Evolutionary conservation across 768 basidiomycete genomes (phyloP), one percentile per base, ranked within the genome.

Genomic region (Arthromyces matolae): DNA sequence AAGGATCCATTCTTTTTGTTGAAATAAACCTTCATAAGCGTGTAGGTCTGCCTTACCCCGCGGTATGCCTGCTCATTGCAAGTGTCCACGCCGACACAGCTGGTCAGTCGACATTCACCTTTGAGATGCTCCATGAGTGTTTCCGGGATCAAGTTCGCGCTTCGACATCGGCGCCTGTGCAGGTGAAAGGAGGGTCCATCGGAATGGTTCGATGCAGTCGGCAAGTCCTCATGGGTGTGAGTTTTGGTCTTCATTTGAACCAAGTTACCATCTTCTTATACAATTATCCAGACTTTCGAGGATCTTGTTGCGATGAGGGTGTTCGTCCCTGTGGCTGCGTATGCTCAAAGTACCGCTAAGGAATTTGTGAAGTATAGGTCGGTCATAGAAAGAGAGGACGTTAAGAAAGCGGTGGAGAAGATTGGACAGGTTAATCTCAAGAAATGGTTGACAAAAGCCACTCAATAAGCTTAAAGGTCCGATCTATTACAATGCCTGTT

Each of bases 71-170:
- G 24, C 76, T 96, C 34, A 85, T 98, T 50, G 87, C 93, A n/a
- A 77, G 83, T 12, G 76, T 83, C 58, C 94, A 96, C 60, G 75
- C 82, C 4, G 69, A 81, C 20, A 84, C 83, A 8, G 80, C 81
- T 5, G 93, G 93, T 0, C 85, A 93, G 50, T 75, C 86, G 16
- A 69, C 70, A 12, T 83, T 96, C 66, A 97, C 89, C 24, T 95
- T 98, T 60, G 91, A 94, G 58, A 92, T 94, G 84, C 77, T 95
- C 7, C 77, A 86, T 52, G 88, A 90, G 43, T 73, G 75, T 25
- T 93, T 93, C 62, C 79, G 81, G 18, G 78, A 83, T 51, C 86
- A 89, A 65, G 76, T 87, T 16, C 81, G 84, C 18, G 74, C 81
- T 18, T 86, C 88, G 5, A 73, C 75, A 8, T 79, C 84, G 7